Base-by-base conservation (phyloP, 2,329 filamentous ascomycete genomes). In the Gliomastix tumulicola region DNA sequence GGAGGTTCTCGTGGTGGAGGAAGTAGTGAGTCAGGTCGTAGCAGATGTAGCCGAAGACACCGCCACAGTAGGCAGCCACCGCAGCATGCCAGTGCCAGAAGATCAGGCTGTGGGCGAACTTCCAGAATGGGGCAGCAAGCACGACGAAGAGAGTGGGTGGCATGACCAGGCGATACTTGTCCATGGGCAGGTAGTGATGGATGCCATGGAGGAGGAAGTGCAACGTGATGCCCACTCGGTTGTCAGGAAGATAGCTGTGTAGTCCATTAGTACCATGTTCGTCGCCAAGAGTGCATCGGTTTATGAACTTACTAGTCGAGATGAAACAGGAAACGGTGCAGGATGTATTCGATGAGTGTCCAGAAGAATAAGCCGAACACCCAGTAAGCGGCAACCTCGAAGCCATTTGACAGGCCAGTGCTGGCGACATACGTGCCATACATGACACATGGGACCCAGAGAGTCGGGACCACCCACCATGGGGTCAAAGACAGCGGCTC, bases 11-110 rank as follows among this genome's bases (percentile, higher is more conserved):
- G 67, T 98, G 92, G 61, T 98, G 92, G 27, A 98, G 75, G 74
- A 98, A 98, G 71, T 97, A 98, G 62, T 98, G 92, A 3, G 92
- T 98, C 68, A 96, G 55, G 59, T 98, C 92, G 66, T 98, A 98
- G 70, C 84, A 88, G 44, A 96, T 75, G 59, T 98, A 98, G 39
- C 92, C 92, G 50, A 95, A 94, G 44, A 98, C 81, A 43, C 89
- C 92, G 34, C 92, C 92, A 51, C 82, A 90, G 68, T 75, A 98
- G 5, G 88, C 82, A 17, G 81, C 77, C 1, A 81, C 76, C 6
- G 80, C 92, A 9, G 82, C 76, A 59, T 85, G 74, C 89, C 89
- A 97, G 61, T 90, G 77, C 65, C 81, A 89, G 57, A 67, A 84
- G 59, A 98, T 88, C 37, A 97, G 55, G 3, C 71, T 49, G 49